Evolutionary conservation across 106 monocot species (phyloP).

Genomic region (Apostasia ramifera): DNA sequence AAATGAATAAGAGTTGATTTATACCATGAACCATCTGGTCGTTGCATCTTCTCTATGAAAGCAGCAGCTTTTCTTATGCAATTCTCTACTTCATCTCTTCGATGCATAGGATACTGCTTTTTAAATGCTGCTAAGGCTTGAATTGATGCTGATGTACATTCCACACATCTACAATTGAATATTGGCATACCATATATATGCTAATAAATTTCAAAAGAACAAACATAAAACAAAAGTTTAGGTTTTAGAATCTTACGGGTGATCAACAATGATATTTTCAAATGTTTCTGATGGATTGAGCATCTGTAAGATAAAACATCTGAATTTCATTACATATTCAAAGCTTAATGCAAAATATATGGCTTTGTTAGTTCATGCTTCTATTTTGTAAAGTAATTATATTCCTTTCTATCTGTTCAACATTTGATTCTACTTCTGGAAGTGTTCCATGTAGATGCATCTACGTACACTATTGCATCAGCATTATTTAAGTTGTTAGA

Average conservation of each 20-base stretch:
- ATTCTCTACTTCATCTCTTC: conserved; percentile 29
- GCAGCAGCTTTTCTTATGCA: conserved; percentile 20
- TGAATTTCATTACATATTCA: no score
- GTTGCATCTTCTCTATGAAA: conserved; percentile 24
- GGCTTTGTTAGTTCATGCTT: no score
- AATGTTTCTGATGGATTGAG: neutral
- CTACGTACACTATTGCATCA: no score
- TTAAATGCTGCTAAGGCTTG: conserved; percentile 27
- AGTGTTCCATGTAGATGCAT: no score
- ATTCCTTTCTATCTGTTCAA: no score
- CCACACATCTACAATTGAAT: conserved; percentile 22
- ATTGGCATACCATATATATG: neutral
- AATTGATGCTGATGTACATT: conserved; percentile 45
- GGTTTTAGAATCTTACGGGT: neutral
- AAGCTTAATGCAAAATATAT: no score
- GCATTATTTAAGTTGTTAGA: no score
- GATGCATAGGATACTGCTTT: conserved; percentile 26
- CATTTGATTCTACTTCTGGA: no score
- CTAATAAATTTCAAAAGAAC: no score
- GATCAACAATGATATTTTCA: neutral
- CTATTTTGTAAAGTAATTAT: no score
- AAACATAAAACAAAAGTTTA: no score
- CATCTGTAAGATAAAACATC: neutral
- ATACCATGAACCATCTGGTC: conserved; percentile 40
- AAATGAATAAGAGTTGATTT: no score